Conservation (phyloP, 139 green algal genomes). For the Chlamydomonas urium region DNA sequence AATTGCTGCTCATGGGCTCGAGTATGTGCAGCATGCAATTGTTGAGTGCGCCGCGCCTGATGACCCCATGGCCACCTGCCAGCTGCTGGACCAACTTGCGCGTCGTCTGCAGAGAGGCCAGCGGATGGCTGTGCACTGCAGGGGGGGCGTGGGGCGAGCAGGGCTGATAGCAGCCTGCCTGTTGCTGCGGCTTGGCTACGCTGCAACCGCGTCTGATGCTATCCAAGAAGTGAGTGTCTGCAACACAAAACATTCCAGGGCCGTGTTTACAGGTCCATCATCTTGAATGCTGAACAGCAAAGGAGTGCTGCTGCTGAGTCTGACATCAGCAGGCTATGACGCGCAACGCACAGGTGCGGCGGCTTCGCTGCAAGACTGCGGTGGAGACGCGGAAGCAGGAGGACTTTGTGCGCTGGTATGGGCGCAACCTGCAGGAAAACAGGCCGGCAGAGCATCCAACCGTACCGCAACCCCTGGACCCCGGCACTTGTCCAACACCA, state of each 20-base stretch:
- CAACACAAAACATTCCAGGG: background rate
- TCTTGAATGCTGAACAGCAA: too few species aligned
- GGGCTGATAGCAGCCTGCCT: slow-evolving; percentile 38
- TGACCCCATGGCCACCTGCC: background rate
- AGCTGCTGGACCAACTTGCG: background rate
- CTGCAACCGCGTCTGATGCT: slow-evolving; percentile 1
- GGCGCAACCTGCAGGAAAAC: too few species aligned
- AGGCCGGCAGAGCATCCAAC: too few species aligned
- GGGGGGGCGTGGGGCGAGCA: slow-evolving; percentile 38
- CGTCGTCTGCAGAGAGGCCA: background rate
- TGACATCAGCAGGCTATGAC: background rate
- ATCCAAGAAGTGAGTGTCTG: slow-evolving; percentile 21
- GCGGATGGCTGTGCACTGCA: slow-evolving; percentile 1
- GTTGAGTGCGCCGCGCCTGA: slow-evolving; percentile 6
- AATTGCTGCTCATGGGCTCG: background rate
- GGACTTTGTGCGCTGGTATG: too few species aligned
- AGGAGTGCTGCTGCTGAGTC: too few species aligned
- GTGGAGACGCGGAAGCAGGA: slow-evolving; percentile 46
- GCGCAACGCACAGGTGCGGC: slow-evolving; percentile 22
- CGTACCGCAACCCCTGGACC: too few species aligned
- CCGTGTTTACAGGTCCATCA: background rate
- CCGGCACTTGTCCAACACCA: too few species aligned
- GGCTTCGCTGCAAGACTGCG: slow-evolving; percentile 20
- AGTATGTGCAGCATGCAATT: slow-evolving; percentile 9
- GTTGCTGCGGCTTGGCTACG: slow-evolving; percentile 21